A percentile compares a stretch with the other conserved stretches of the same genome.
Evolutionary conservation across 768 basidiomycete genomes (phyloP).

Genomic region (Boletellus sp.): DNA sequence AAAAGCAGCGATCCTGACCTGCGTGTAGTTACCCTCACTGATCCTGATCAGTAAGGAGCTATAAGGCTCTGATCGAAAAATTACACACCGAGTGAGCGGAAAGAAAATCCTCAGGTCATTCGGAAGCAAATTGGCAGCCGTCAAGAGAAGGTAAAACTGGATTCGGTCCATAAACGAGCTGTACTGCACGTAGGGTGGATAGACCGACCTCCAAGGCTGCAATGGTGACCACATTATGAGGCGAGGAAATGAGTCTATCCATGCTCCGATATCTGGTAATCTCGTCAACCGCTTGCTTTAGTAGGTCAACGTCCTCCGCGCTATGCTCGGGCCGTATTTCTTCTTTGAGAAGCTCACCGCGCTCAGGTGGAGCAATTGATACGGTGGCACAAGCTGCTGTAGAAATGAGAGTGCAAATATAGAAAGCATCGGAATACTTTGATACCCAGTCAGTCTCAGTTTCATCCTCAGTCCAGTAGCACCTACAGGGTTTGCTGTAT

Average conservation of each 20-base stretch:
- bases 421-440: slow-evolving; percentile 88
- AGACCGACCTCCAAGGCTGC: slow-evolving; percentile 83
- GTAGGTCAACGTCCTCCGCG: slow-evolving; percentile 61
- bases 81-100: slow-evolving; percentile 76
- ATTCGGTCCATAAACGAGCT: slow-evolving; percentile 5
- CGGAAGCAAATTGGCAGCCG: slow-evolving; percentile 71
- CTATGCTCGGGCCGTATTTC: slow-evolving; percentile 66
- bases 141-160: slow-evolving; percentile 79
- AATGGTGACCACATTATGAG: slow-evolving; percentile 89
- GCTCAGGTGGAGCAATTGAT: slow-evolving; percentile 72
- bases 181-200: not conserved
- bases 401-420: slow-evolving; percentile 82
- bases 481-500: slow-evolving; percentile 82
- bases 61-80: not conserved
- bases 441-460: slow-evolving; percentile 1
- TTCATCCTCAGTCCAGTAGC: not conserved
- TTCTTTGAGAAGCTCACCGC: slow-evolving; percentile 69
- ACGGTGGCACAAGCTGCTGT: slow-evolving; percentile 77
- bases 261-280: slow-evolving; percentile 91
- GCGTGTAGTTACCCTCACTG: slow-evolving; percentile 91
- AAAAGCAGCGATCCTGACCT: slow-evolving; percentile 90
- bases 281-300: slow-evolving; percentile 74
- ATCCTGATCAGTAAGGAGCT: slow-evolving; percentile 9
- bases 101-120: slow-evolving; percentile 78
- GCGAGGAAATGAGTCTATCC: slow-evolving; percentile 92